These are phyloP conservation scores for Ilyonectria destructans DNA, from an alignment of 2,329 filamentous ascomycete species.

Conservation along the genomic window DNA sequence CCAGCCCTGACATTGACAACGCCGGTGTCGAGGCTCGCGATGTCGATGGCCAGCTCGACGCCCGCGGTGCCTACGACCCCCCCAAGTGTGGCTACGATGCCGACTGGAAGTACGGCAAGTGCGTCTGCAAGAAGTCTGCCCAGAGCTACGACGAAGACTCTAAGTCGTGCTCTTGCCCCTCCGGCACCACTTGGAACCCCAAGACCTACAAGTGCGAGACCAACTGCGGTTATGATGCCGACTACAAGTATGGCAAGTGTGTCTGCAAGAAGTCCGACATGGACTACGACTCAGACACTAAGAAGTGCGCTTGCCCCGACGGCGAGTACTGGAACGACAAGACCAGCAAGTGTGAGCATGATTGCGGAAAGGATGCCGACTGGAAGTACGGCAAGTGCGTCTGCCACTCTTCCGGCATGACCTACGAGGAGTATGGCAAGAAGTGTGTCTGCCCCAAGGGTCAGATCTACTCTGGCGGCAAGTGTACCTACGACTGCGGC, in stretches of 20 bases:
- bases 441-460: constrained; percentile 17
- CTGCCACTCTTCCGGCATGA: neutral
- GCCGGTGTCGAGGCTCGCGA: neutral
- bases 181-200: neutral
- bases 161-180: constrained; percentile 14
- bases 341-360: neutral
- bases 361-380: constrained; percentile 15
- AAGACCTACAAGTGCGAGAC: constrained; percentile 2
- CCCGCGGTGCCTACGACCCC: neutral
- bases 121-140: constrained; percentile 3
- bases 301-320: constrained; percentile 7
- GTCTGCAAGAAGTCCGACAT: constrained; percentile 8
- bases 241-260: constrained; percentile 5
- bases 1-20: constrained; percentile 6
- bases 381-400: constrained; percentile 13
- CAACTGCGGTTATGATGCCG: constrained; percentile 27
- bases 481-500: constrained; percentile 13
- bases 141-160: neutral
- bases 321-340: constrained; percentile 7
- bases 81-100: constrained; percentile 16
- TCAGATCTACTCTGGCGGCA: constrained; percentile 1
- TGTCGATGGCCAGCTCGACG: neutral
- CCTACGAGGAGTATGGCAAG: neutral
- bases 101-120: constrained; percentile 16
- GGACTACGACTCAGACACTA: constrained; percentile 3